These are phyloP conservation scores for Rhynchospora tenuis DNA, from an alignment of 176 grass and related monocot genomes.

Conservation along the genomic window DNA sequence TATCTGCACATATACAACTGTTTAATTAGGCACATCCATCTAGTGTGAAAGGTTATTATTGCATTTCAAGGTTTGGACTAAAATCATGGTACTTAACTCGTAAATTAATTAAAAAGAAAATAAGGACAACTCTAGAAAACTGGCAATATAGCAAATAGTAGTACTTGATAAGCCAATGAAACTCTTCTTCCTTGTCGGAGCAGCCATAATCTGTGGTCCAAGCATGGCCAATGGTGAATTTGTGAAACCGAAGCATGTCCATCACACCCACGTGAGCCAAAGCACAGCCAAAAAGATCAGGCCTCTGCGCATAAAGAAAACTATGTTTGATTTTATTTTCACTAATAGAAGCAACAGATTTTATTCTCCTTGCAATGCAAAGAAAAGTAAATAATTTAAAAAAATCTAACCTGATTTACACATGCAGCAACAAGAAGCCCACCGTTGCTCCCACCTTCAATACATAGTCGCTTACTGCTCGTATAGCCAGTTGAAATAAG, in stretches of 20 bases:
- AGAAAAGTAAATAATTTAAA: conserved; percentile 2
- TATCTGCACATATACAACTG: conserved; percentile 46
- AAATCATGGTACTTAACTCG: neutral
- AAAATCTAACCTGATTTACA: conserved; percentile 62
- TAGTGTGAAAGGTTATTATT: neutral
- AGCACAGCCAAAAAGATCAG: conserved; percentile 93
- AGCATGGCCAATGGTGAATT: conserved; percentile 98
- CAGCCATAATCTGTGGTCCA: conserved; percentile 97
- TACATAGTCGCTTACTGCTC: conserved; percentile 53
- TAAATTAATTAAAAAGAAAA: conserved; percentile 10
- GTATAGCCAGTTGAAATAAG: conserved; percentile 75
- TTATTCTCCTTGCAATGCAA: neutral
- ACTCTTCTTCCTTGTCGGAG: conserved; percentile 82
- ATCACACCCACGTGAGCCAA: conserved; percentile 95
- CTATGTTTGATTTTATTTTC: conserved; percentile 7
- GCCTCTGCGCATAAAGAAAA: conserved; percentile 40
- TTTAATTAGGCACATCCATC: neutral
- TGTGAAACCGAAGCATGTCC: conserved; percentile 99
- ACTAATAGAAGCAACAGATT: neutral
- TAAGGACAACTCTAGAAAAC: conserved; percentile 6
- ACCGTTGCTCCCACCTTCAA: conserved; percentile 95
- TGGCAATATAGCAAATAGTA: neutral
- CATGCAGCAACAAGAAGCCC: conserved; percentile 94
- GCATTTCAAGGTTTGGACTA: neutral
- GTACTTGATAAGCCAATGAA: conserved; percentile 88